Base-by-base conservation (phyloP, 768 basidiomycete genomes). In the Boletus coccyginus region DNA sequence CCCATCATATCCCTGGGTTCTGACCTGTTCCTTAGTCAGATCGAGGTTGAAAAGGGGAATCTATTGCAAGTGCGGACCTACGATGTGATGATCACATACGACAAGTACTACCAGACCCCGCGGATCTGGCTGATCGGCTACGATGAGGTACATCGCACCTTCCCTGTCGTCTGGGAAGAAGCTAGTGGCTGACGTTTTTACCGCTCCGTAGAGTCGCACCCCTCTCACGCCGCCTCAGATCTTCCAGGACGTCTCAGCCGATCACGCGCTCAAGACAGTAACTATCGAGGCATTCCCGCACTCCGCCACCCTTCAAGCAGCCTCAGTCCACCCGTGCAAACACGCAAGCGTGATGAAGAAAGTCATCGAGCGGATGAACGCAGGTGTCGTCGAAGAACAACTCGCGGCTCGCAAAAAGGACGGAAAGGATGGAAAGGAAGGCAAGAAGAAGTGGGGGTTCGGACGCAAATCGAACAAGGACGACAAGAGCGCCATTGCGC, bases 301-400 rank as follows among this genome's bases (percentile, higher is more conserved):
- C 73, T 90, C 90, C 0, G 76, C 83, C 1, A 85, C 87, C 12
- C 80, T 95, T 45, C 88, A 92, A 68, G 86, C 88, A 1, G 97
- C 95, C 0, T 94, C 90, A 0, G 96, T 99, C 12, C 96, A 99
- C 71, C 96, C 96, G 3, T 99, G 96, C 83, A 98, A 97, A 69
- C 96, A 99, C 72, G 91, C 94, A 1, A 92, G 88, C 71, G 97
- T 99, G 55, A 99, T 99, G 97, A 98, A 97, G 83, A 98, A 98
- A 72, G 93, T 98, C 58, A 98, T 98, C 68, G 96, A 98, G 72
- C 84, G 96, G 55, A 98, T 98, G 94, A 97, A 98, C 74, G 84
- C 83, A 62, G 86, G 86, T 58, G 88, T 94, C 29, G 81, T 89
- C 52, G 91, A 87, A 57, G 87, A 91, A 69, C 91, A 94, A 70